A percentile compares a stretch with the other conserved stretches of the same genome.
Evolutionary conservation across 495 filamentous ascomycete species (phyloP).

Genomic region (Xylaria flabelliformis): DNA sequence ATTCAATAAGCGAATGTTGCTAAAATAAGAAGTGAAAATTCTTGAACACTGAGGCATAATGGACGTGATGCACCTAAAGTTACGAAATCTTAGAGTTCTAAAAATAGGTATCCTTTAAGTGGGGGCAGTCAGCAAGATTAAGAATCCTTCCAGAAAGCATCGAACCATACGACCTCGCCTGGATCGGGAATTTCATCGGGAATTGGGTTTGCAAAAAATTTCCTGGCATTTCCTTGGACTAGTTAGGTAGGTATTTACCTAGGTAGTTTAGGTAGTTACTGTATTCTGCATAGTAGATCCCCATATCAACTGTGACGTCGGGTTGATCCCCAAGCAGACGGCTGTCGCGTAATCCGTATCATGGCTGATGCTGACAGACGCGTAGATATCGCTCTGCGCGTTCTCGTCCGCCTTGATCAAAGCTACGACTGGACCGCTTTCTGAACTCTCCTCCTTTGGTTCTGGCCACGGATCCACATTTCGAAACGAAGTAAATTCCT

Average conservation of each 20-base stretch:
- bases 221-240: background rate
- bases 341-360: constrained; percentile 57
- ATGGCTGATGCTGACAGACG: constrained; percentile 53
- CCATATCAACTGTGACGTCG: background rate
- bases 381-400: constrained; percentile 23
- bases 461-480: too few species aligned
- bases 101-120: background rate
- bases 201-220: background rate
- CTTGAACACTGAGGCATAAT: background rate
- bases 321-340: constrained; percentile 39
- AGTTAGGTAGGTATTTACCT: background rate
- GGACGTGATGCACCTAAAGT: background rate
- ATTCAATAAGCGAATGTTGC: background rate
- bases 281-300: background rate
- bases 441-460: background rate
- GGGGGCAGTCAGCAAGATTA: background rate
- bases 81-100: background rate
- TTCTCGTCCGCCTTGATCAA: constrained; percentile 19
- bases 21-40: background rate
- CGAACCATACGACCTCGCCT: background rate
- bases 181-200: background rate
- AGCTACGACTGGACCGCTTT: constrained; percentile 29
- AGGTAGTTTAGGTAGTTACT: too few species aligned
- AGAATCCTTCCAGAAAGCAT: background rate
- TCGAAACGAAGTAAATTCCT: too few species aligned